Percentiles rank a stretch among this genome's conserved stretches.
Evolutionary conservation across 768 basidiomycete species (phyloP).

Genomic region (Lentinula aciculospora): DNA sequence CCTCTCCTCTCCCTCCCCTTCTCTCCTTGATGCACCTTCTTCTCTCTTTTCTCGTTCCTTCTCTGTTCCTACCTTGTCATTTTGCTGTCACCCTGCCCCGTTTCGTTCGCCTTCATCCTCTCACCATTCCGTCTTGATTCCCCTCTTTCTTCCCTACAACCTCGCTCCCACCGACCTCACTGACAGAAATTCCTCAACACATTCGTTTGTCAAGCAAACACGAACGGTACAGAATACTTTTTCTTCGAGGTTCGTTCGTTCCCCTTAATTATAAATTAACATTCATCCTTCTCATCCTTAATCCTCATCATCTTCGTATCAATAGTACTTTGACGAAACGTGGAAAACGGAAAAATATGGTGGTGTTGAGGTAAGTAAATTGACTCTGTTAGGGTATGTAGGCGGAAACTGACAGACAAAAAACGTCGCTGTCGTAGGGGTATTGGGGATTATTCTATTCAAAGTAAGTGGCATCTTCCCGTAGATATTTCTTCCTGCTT

Average conservation of each 20-base stretch:
- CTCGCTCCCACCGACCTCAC: too few relatives aligned
- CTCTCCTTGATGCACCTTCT: neutral
- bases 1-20: neutral
- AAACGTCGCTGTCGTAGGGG: neutral
- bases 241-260: conserved; percentile 59
- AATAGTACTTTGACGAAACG: conserved; percentile 48
- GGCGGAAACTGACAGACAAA: neutral
- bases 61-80: neutral
- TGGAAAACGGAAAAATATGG: conserved; percentile 56
- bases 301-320: neutral
- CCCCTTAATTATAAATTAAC: too few relatives aligned
- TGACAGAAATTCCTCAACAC: conserved; percentile 71
- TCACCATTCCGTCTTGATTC: neutral
- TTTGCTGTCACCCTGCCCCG: too few relatives aligned
- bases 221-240: conserved; percentile 83
- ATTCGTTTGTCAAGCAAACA: conserved; percentile 85
- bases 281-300: neutral
- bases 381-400: neutral
- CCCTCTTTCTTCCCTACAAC: neutral
- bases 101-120: neutral
- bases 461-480: conserved; percentile 33
- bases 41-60: too few relatives aligned
- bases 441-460: conserved; percentile 61
- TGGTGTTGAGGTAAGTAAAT: conserved; percentile 59
- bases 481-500: neutral